Evolutionary conservation across 495 filamentous ascomycete species (phyloP).

Genomic region (Aspergillus asperescens): DNA sequence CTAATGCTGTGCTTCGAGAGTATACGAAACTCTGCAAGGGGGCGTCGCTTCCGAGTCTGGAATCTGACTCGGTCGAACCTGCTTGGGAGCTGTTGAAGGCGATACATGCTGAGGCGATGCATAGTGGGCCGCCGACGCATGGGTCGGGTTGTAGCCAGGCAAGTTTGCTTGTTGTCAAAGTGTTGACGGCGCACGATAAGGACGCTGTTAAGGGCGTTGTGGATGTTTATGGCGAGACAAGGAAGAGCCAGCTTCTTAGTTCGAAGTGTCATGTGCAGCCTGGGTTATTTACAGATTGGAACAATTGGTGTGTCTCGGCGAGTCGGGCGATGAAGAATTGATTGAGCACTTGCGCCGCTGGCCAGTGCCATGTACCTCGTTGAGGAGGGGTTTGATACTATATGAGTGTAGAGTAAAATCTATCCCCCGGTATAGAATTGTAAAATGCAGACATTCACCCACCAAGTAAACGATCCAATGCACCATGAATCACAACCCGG

Average conservation of each 20-base stretch:
- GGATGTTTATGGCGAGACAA: conserved; percentile 53
- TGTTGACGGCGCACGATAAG: conserved; percentile 49
- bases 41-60: conserved; percentile 39
- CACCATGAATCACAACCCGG: no score
- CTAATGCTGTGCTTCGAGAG: conserved; percentile 58
- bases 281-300: conserved; percentile 62
- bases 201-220: conserved; percentile 43
- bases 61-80: conserved; percentile 38
- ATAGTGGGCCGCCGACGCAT: conserved; percentile 55
- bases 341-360: no score
- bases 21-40: conserved; percentile 68
- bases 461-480: no score
- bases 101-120: conserved; percentile 68
- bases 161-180: conserved; percentile 58
- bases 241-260: conserved; percentile 52
- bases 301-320: conserved; percentile 56
- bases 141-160: conserved; percentile 55
- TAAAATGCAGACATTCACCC: no score
- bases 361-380: no score
- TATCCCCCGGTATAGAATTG: no score
- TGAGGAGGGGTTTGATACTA: no score
- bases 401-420: no score
- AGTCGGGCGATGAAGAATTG: conserved; percentile 44
- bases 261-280: conserved; percentile 53
- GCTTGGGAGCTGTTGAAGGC: conserved; percentile 55